These are phyloP conservation scores for Eucommia ulmoides DNA, from an alignment of 257 asterid genomes.

Conservation along the genomic window DNA sequence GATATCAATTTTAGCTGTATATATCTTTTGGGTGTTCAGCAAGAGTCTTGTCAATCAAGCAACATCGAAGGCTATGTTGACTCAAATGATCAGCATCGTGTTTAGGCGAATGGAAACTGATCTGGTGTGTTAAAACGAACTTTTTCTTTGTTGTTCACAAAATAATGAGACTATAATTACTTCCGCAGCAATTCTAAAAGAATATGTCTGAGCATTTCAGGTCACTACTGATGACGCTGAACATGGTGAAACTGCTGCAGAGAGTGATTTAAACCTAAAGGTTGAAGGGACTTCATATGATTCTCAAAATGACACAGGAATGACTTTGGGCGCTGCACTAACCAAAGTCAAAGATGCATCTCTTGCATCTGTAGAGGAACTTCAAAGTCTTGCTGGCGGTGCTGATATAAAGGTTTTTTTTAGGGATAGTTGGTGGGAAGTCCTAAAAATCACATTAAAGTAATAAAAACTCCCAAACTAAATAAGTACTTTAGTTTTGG, in stretches of 20 bases:
- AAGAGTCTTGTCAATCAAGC: conserved; percentile 98
- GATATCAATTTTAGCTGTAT: conserved; percentile 11
- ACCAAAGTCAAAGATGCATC: conserved; percentile 42
- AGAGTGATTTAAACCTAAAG: conserved; percentile 31
- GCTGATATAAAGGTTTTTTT: conserved; percentile 98
- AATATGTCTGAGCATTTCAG: no score
- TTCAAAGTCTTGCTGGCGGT: conserved; percentile 72
- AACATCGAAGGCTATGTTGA: conserved; percentile 92
- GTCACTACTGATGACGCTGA: conserved; percentile 35
- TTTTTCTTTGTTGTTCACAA: no score
- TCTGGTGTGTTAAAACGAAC: conserved; percentile 68
- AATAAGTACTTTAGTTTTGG: no score
- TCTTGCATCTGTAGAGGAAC: conserved; percentile 61
- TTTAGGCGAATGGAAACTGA: conserved; percentile 86
- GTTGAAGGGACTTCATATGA: conserved; percentile 41
- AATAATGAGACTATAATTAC: no score
- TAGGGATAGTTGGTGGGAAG: no score
- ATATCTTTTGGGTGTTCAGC: conserved; percentile 38
- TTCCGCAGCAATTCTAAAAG: no score
- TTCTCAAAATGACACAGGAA: conserved; percentile 42
- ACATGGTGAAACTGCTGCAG: conserved; percentile 26
- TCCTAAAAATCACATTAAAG: no score
- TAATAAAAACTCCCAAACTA: no score
- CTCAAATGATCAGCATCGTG: conserved; percentile 87
- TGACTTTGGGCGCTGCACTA: conserved; percentile 33